Percentiles rank a stretch among this genome's conserved stretches.
phyloP scores from a whole-genome alignment of 208 protist genomes.

The Blechomonas ayalai region DNA sequence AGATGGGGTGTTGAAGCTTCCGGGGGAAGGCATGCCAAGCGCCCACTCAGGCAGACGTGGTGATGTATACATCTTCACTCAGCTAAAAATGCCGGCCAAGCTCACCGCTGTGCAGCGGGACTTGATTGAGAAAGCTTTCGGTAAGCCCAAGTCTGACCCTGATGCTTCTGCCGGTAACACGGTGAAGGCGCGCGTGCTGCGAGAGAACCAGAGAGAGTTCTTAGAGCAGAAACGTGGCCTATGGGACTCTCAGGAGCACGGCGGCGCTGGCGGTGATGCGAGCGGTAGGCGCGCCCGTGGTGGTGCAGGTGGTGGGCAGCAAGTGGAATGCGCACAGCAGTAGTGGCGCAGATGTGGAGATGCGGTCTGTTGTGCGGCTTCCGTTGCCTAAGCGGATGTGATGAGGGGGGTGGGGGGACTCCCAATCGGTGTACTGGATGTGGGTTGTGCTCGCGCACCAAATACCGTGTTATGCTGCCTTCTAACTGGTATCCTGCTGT shows the following conservation, averaged over 20 bases:
- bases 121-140: slow-evolving; percentile 60
- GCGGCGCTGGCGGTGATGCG: slow-evolving; percentile 4
- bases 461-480: no score
- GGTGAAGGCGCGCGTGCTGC: slow-evolving; percentile 68
- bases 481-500: no score
- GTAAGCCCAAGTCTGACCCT: slow-evolving; percentile 20
- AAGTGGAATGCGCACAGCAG: slow-evolving; percentile 67
- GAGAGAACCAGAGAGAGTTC: slow-evolving; percentile 64
- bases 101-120: slow-evolving; percentile 59
- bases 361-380: no score
- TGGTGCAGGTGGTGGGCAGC: slow-evolving; percentile 12
- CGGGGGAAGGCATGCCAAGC: slow-evolving; percentile 82
- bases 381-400: no score
- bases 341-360: slow-evolving; percentile 23
- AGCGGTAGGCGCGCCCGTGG: slow-evolving; percentile 10
- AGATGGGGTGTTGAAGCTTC: slow-evolving; percentile 71
- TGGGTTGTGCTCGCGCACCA: no score
- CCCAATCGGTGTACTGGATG: no score
- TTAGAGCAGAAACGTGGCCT: slow-evolving; percentile 65
- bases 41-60: slow-evolving; percentile 58
- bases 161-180: slow-evolving; percentile 41
- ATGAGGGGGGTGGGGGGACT: no score
- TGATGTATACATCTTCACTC: slow-evolving; percentile 77
- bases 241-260: slow-evolving; percentile 54
- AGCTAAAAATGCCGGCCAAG: slow-evolving; percentile 74